Conservation (phyloP, 805 yeast species). For the Schizosaccharomyces octosporus region DNA sequence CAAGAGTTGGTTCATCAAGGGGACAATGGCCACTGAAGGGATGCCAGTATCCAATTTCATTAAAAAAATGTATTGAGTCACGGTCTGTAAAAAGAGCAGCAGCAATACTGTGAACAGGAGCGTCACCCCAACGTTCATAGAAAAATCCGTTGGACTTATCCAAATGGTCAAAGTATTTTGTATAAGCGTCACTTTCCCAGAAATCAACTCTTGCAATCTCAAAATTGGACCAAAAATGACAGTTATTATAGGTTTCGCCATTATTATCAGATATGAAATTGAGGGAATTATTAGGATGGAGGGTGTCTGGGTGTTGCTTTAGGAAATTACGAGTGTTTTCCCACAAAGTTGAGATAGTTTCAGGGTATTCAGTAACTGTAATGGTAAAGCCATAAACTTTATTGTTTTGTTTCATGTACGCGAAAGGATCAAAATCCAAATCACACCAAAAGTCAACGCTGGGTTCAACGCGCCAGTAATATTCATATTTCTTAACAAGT, state of each 20-base stretch:
- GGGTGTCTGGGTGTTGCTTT: constrained; percentile 29
- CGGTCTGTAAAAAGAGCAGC: constrained; percentile 33
- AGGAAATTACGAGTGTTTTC: constrained; percentile 41
- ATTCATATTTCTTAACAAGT: constrained; percentile 32
- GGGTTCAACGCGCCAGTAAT: constrained; percentile 70
- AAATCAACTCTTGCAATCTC: constrained; percentile 56
- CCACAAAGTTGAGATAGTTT: constrained; percentile 76
- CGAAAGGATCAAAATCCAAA: constrained; percentile 67
- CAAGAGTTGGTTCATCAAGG: constrained; percentile 24
- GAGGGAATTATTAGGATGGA: constrained; percentile 40
- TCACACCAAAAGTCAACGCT: constrained; percentile 51
- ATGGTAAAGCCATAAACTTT: constrained; percentile 78
- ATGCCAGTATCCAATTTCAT: constrained; percentile 54
- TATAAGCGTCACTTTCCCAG: constrained; percentile 48
- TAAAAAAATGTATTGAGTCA: constrained; percentile 46
- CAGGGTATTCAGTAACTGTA: constrained; percentile 53
- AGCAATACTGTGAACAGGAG: constrained; percentile 66
- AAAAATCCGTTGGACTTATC: constrained; percentile 61
- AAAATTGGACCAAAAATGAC: constrained; percentile 76
- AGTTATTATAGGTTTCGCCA: constrained; percentile 37
- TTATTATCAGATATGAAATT: constrained; percentile 31
- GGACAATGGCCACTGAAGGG: constrained; percentile 9
- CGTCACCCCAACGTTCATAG: constrained; percentile 55
- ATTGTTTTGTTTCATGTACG: constrained; percentile 44
- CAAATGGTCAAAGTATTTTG: constrained; percentile 37